These are phyloP conservation scores for Zea mays DNA, from an alignment of 176 grass and related monocot genomes.

Conservation along the genomic window DNA sequence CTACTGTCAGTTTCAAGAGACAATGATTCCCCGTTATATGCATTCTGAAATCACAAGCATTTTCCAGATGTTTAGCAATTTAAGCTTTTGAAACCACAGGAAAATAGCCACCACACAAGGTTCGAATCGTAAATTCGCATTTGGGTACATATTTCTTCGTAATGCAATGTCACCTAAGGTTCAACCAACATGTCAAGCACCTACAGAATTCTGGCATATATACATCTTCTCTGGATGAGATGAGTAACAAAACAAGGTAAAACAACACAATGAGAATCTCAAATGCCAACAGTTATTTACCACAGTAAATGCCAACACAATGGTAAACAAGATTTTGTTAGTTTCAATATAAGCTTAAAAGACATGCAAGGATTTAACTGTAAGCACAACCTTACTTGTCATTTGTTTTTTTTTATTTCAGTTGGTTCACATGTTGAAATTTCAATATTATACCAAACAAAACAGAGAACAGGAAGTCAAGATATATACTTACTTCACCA, in stretches of 20 bases:
- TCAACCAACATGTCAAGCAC: conserved; percentile 18
- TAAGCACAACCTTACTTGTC: neutral
- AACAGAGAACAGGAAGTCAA: conserved; percentile 18
- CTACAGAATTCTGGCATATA: neutral
- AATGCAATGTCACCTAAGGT: conserved; percentile 7
- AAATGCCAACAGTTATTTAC: neutral
- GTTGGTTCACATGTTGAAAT: neutral
- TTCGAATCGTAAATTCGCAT: neutral
- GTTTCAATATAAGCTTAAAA: conserved; percentile 17
- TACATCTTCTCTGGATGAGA: conserved; percentile 26
- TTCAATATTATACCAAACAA: conserved; percentile 30
- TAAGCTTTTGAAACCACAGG: neutral
- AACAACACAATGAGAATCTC: conserved; percentile 1
- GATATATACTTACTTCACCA: conserved; percentile 66
- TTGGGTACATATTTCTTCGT: neutral
- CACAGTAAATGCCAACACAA: neutral
- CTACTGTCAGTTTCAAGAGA: neutral
- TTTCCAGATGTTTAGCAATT: conserved; percentile 25
- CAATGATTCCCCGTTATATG: conserved; percentile 7
- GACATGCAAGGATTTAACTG: neutral
- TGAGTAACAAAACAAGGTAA: conserved; percentile 15
- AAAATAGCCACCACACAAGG: neutral
- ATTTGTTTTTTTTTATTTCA: neutral
- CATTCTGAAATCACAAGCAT: conserved; percentile 18
- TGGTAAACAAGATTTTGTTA: neutral